A percentile compares a stretch with the other conserved stretches of the same genome.
These are phyloP conservation scores for Lachnellula hyalina DNA, from an alignment of 2,329 filamentous ascomycete species.

Conservation along the genomic window DNA sequence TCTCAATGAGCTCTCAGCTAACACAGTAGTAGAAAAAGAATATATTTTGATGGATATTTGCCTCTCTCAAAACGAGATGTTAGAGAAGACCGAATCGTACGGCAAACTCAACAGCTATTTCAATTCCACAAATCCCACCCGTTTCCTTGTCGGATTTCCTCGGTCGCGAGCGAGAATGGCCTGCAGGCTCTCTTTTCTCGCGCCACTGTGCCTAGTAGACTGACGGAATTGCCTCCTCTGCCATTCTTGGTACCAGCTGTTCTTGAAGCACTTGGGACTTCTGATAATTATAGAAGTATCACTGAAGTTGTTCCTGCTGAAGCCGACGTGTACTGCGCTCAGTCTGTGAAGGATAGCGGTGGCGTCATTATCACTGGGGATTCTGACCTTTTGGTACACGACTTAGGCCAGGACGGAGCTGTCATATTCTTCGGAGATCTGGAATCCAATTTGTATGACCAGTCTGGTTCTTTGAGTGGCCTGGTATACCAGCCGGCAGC, in stretches of 20 bases:
- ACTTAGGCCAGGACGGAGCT: slow-evolving; percentile 55
- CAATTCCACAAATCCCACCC: slow-evolving; percentile 21
- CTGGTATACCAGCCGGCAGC: slow-evolving; percentile 36
- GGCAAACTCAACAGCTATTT: slow-evolving; percentile 21
- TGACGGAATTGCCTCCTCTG: slow-evolving; percentile 37
- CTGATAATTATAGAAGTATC: slow-evolving; percentile 36
- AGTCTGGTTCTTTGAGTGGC: slow-evolving; percentile 19
- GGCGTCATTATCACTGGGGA: slow-evolving; percentile 72
- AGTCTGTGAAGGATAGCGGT: slow-evolving; percentile 48
- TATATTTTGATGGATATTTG: slow-evolving; percentile 84
- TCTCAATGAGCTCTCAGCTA: slow-evolving; percentile 7
- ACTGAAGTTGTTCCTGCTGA: slow-evolving; percentile 70
- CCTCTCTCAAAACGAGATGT: slow-evolving; percentile 41
- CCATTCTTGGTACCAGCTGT: slow-evolving; percentile 74
- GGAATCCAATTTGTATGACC: slow-evolving; percentile 10
- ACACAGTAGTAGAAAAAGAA: slow-evolving; percentile 46
- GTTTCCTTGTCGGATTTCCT: slow-evolving; percentile 12
- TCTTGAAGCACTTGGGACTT: slow-evolving; percentile 60
- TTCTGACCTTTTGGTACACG: slow-evolving; percentile 75
- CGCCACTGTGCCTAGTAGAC: slow-evolving; percentile 9
- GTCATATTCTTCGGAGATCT: slow-evolving; percentile 68
- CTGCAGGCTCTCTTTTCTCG: slow-evolving; percentile 22
- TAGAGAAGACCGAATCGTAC: slow-evolving; percentile 22
- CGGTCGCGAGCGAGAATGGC: slow-evolving; percentile 1
- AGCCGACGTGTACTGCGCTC: slow-evolving; percentile 76